phyloP scores from a whole-genome alignment of 73 alveolate genomes.

The Tetrahymena elliotti region DNA sequence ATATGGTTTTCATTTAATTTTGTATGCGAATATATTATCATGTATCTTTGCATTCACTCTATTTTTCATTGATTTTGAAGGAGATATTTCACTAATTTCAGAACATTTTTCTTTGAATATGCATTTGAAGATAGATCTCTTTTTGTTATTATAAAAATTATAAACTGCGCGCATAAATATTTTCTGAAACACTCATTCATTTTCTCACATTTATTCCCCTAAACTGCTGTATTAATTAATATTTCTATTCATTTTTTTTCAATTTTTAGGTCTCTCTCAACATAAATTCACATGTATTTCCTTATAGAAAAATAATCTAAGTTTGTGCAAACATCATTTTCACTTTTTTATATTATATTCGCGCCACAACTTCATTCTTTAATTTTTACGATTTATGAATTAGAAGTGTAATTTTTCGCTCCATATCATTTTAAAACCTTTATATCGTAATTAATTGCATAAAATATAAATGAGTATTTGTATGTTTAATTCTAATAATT shows the following conservation, averaged over 20 bases:
- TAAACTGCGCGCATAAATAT: background rate
- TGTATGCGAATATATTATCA: background rate
- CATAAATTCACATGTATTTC: background rate
- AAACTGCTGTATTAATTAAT: background rate
- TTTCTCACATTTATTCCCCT: background rate
- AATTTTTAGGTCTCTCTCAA: background rate
- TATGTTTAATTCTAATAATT: background rate
- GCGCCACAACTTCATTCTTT: background rate
- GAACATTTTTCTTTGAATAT: background rate
- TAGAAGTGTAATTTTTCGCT: background rate
- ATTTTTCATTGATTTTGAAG: background rate
- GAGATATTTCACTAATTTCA: background rate
- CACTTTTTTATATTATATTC: background rate
- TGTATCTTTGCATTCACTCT: background rate
- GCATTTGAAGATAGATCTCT: background rate
- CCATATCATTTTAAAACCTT: background rate
- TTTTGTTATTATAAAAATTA: background rate
- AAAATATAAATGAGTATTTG: background rate
- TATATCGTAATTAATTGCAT: background rate
- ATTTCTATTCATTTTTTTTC: background rate
- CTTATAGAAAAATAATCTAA: background rate
- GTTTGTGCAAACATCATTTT: background rate
- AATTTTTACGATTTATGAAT: background rate
- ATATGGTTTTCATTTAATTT: background rate
- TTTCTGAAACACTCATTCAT: background rate